Conservation (phyloP, 2,329 filamentous ascomycete genomes). For the Thyridium curvatum region DNA sequence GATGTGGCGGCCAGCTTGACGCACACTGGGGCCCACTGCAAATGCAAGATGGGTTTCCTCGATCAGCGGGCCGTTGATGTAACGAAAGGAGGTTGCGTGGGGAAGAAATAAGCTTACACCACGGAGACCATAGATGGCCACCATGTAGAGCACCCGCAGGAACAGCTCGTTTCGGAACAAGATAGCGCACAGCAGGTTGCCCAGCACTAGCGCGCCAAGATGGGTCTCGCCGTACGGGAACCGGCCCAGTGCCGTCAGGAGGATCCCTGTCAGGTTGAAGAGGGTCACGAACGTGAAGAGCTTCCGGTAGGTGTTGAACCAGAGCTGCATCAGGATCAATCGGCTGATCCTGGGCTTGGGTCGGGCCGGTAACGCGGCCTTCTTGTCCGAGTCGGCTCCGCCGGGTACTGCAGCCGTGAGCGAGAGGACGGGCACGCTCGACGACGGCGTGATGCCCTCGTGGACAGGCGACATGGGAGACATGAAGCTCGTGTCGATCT, state of each 20-base stretch:
- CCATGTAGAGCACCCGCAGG: conserved; percentile 25
- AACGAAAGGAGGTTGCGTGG: background rate
- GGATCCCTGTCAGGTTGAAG: conserved; percentile 27
- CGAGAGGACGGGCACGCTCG: conserved; percentile 15
- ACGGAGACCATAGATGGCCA: conserved; percentile 29
- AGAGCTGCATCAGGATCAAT: conserved; percentile 27
- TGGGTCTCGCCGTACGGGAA: conserved; percentile 30
- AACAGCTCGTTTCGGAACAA: conserved; percentile 33
- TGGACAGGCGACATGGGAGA: conserved; percentile 21
- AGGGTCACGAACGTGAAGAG: conserved; percentile 29
- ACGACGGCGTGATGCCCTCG: conserved; percentile 21
- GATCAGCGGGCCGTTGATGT: background rate
- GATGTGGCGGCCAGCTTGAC: conserved; percentile 28
- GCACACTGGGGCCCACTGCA: conserved; percentile 28
- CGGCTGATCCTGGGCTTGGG: conserved; percentile 18
- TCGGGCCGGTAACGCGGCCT: background rate
- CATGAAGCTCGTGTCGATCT: conserved; percentile 11
- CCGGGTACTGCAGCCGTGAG: conserved; percentile 4
- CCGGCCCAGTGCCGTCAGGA: conserved; percentile 20
- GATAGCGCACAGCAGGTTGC: conserved; percentile 30
- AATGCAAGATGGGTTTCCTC: conserved; percentile 5
- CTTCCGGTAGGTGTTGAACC: conserved; percentile 33
- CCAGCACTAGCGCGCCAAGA: conserved; percentile 29
- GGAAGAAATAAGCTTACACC: conserved; percentile 18
- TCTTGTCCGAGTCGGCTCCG: conserved; percentile 4